Conservation (phyloP, 805 yeast genomes). For the Ogataea minuta region DNA sequence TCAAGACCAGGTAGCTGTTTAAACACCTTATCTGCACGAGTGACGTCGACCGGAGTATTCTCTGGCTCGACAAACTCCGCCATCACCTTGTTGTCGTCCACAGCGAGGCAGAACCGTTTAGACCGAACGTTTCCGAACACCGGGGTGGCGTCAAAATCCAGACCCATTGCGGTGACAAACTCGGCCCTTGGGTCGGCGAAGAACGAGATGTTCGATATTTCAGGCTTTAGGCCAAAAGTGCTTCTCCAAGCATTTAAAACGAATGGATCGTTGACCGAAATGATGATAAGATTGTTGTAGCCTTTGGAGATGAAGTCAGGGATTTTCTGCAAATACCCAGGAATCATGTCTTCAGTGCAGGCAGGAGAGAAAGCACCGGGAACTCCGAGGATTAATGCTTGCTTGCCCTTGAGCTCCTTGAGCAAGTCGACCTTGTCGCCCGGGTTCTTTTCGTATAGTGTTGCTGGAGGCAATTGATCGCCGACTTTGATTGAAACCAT, state of each 20-base stretch:
- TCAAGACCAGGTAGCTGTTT: constrained; percentile 28
- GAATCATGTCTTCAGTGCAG: constrained; percentile 69
- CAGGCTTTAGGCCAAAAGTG: constrained; percentile 31
- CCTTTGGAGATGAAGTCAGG: constrained; percentile 63
- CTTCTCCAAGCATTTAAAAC: constrained; percentile 81
- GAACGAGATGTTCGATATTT: constrained; percentile 34
- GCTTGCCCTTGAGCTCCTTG: constrained; percentile 28
- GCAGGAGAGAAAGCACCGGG: constrained; percentile 84
- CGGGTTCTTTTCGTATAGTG: constrained; percentile 26
- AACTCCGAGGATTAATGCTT: constrained; percentile 53
- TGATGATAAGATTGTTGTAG: constrained; percentile 56
- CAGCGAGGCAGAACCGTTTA: constrained; percentile 71
- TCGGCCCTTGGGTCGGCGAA: constrained; percentile 81
- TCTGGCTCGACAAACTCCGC: constrained; percentile 78
- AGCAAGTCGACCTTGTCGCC: constrained; percentile 21
- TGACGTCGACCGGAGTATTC: constrained; percentile 62
- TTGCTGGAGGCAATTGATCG: constrained; percentile 20
- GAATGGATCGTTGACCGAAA: constrained; percentile 85
- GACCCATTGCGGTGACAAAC: constrained; percentile 62
- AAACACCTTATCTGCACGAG: constrained; percentile 46
- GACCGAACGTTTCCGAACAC: constrained; percentile 76
- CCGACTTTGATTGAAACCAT: constrained; percentile 22
- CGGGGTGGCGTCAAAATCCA: constrained; percentile 70
- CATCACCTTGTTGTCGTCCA: constrained; percentile 71
- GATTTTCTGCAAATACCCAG: constrained; percentile 61